Evolutionary conservation across 176 grass and related monocot species (phyloP).

Genomic region (Carex cristatella): DNA sequence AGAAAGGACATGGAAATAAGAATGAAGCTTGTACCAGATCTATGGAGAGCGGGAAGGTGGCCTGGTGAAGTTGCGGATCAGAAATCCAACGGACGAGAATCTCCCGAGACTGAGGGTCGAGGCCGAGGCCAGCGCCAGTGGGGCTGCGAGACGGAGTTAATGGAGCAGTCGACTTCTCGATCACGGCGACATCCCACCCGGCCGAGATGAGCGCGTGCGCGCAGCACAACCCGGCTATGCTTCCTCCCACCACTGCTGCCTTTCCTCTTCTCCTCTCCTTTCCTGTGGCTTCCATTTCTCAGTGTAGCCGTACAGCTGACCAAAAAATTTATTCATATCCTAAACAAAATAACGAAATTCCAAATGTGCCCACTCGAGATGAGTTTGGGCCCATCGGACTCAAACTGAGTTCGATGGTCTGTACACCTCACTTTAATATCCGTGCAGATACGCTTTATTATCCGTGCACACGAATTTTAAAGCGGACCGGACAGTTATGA

Average conservation of each 20-base stretch:
- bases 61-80: constrained; percentile 7
- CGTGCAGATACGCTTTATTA: no score
- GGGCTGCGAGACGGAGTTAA: constrained; percentile 31
- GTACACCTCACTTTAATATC: no score
- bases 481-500: no score
- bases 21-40: constrained; percentile 46
- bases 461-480: no score
- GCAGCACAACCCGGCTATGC: constrained; percentile 68
- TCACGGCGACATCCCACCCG: constrained; percentile 52
- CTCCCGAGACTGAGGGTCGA: constrained; percentile 65
- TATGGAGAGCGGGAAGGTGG: constrained; percentile 49
- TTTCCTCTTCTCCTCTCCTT: constrained; percentile 8
- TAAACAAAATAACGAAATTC: no score
- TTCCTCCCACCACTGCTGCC: constrained; percentile 65
- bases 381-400: no score
- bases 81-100: constrained; percentile 58
- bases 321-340: no score
- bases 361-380: no score
- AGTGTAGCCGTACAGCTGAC: neutral
- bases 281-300: constrained; percentile 17
- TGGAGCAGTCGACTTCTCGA: constrained; percentile 67
- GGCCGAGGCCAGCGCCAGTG: constrained; percentile 61
- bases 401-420: no score
- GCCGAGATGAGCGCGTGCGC: constrained; percentile 55
- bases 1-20: neutral